Conservation (phyloP, 1,284 basidiomycete genomes). For the Cutaneotrichosporon sp. region DNA sequence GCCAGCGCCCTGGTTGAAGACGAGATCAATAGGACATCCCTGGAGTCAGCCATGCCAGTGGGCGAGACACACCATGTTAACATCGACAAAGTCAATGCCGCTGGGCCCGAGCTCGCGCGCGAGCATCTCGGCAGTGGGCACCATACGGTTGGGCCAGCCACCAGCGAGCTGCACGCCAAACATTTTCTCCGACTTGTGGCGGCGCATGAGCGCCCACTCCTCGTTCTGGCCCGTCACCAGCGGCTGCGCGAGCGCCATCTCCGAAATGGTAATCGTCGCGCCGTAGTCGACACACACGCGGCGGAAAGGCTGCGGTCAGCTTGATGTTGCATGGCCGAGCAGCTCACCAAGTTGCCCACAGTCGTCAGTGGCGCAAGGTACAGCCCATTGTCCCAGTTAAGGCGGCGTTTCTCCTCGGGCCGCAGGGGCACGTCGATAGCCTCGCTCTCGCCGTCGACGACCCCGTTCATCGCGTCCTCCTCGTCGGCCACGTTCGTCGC, state of each 20-base stretch:
- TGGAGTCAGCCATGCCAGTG: constrained; percentile 46
- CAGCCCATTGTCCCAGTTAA: constrained; percentile 81
- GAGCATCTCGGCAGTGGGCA: constrained; percentile 79
- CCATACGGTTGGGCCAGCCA: constrained; percentile 48
- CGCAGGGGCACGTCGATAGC: constrained; percentile 53
- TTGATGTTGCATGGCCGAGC: background rate
- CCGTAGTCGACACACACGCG: constrained; percentile 80
- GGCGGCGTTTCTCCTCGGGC: constrained; percentile 74
- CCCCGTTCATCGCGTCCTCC: constrained; percentile 37
- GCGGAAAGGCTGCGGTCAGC: constrained; percentile 69
- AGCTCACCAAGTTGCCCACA: constrained; percentile 82
- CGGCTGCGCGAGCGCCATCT: constrained; percentile 78
- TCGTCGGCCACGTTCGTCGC: too few relatives aligned
- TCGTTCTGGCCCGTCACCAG: constrained; percentile 76
- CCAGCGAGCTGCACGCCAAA: constrained; percentile 78
- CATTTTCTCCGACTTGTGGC: constrained; percentile 79
- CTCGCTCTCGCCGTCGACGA: constrained; percentile 33
- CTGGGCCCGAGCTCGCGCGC: constrained; percentile 58
- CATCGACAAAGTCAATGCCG: constrained; percentile 81
- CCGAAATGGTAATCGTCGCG: constrained; percentile 90
- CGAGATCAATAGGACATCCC: constrained; percentile 94
- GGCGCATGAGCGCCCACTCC: constrained; percentile 82
- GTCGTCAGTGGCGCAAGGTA: constrained; percentile 95
- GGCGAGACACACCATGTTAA: constrained; percentile 57
- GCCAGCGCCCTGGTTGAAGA: constrained; percentile 86